Evolutionary conservation across 2,329 filamentous ascomycete genomes (phyloP).

Genomic region (Cladosporium austrohemisphaericum): DNA sequence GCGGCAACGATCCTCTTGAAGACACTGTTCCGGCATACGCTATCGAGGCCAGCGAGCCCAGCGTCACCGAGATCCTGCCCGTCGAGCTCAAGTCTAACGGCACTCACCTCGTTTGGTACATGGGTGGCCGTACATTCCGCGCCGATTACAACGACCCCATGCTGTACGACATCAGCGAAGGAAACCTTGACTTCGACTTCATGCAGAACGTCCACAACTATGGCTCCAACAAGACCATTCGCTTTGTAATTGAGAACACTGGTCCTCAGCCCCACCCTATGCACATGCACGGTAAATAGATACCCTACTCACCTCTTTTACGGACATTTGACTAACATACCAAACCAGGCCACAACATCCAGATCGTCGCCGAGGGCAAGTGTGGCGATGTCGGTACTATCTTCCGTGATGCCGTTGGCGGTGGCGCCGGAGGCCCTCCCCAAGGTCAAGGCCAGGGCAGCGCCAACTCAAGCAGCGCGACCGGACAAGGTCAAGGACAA

Average conservation of each 20-base stretch:
- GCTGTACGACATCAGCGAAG: slow-evolving; percentile 35
- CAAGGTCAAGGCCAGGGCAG: too few species aligned
- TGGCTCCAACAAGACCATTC: slow-evolving; percentile 36
- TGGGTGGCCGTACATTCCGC: slow-evolving; percentile 51
- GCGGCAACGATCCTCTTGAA: slow-evolving; percentile 56
- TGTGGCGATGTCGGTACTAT: slow-evolving; percentile 23
- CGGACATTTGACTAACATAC: background rate
- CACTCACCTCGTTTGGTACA: slow-evolving; percentile 54
- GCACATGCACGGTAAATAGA: slow-evolving; percentile 41
- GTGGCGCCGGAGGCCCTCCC: background rate
- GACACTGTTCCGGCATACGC: slow-evolving; percentile 52
- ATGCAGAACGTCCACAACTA: slow-evolving; percentile 41
- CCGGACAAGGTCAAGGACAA: too few species aligned
- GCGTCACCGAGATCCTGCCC: slow-evolving; percentile 40
- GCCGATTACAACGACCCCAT: slow-evolving; percentile 43
- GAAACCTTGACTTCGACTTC: slow-evolving; percentile 31
- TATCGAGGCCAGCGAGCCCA: slow-evolving; percentile 38
- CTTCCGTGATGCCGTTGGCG: background rate
- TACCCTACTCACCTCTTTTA: background rate
- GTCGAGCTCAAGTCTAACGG: slow-evolving; percentile 43
- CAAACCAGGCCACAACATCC: slow-evolving; percentile 39
- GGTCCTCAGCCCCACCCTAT: slow-evolving; percentile 37
- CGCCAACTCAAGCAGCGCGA: too few species aligned
- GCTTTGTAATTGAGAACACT: slow-evolving; percentile 39
- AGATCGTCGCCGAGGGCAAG: slow-evolving; percentile 39